Evolutionary conservation across 768 basidiomycete species (phyloP).

Genomic region (Wakefieldia striispora): DNA sequence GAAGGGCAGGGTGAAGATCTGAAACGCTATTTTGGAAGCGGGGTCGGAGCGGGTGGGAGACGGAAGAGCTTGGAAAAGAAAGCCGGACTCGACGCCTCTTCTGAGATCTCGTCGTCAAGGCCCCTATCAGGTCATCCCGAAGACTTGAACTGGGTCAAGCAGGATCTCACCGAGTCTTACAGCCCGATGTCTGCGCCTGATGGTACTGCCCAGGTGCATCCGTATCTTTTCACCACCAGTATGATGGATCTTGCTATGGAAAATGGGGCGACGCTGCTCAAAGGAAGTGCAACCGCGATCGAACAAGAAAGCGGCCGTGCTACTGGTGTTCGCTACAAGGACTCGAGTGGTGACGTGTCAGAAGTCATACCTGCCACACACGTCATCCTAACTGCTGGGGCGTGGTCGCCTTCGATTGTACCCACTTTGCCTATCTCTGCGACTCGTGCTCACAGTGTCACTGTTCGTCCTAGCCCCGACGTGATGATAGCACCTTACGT

Average conservation of each 20-base stretch:
- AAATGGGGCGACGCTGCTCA: conserved; percentile 48
- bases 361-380: conserved; percentile 56
- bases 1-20: conserved; percentile 53
- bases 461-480: conserved; percentile 47
- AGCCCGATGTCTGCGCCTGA: conserved; percentile 48
- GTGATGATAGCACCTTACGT: conserved; percentile 67
- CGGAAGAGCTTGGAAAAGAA: conserved; percentile 56
- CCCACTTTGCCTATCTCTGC: conserved; percentile 56
- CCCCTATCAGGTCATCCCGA: conserved; percentile 42
- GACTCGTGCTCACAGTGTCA: conserved; percentile 73
- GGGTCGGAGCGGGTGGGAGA: conserved; percentile 31
- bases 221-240: conserved; percentile 67
- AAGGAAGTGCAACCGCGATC: conserved; percentile 47
- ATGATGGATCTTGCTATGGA: conserved; percentile 66
- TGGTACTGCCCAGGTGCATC: conserved; percentile 76
- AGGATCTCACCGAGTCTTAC: conserved; percentile 59
- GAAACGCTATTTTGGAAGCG: conserved; percentile 14
- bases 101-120: conserved; percentile 11
- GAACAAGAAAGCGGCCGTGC: conserved; percentile 42
- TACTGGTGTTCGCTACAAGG: conserved; percentile 45
- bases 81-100: conserved; percentile 37
- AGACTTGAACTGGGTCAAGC: conserved; percentile 54
- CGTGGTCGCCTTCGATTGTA: conserved; percentile 73
- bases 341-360: conserved; percentile 18
- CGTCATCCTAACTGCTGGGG: conserved; percentile 79